Evolutionary conservation across 768 basidiomycete species (phyloP), one percentile per base, ranked within the genome.

Genomic region (Kwoniella pini): DNA sequence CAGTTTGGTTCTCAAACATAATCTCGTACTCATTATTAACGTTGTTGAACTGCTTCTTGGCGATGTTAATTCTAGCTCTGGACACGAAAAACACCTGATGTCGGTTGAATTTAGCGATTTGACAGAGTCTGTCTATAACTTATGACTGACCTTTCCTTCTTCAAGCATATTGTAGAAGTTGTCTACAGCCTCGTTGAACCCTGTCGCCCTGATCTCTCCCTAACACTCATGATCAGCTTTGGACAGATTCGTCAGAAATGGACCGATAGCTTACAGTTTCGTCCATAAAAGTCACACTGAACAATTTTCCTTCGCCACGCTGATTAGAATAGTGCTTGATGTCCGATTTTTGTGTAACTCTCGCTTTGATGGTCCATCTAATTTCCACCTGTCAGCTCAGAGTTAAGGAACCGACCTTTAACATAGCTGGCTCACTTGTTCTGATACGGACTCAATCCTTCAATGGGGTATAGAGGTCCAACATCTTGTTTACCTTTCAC

Each of bases 41-140:
- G 72, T 90, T 91, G 31, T 85, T 88, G 79, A 95, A 99, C 79
- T 96, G 94, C 80, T 93, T 97, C 82, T 96, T 98, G 30, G 94
- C 95, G 13, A 97, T 86, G 71, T 91, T 91, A 72, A 98, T 88
- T 49, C 91, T 85, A 4, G 89, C 96, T 74, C 88, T 90, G 0
- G 91, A 91, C 55, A 98, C 82, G 72, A 83, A 91, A 76, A 93
- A 98, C 7, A 94, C 93, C 71, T 75, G 38, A 33, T n/a, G 33
- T 3, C 27, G 4, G 19, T 19, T 13, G 15, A 36, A 10, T 19
- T 22, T 22, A 15, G 39, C 21, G 27, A 39, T 51, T 50, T 38
- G 19, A 42, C 55, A 17, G 11, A 30, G 24, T 33, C 4, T 50
- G n/a, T 13, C 12, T 24, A 9, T 10, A 1, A 22, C 6, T 15